These are phyloP conservation scores for Colletotrichum godetiae DNA, from an alignment of 2,329 filamentous ascomycete genomes.

Conservation along the genomic window DNA sequence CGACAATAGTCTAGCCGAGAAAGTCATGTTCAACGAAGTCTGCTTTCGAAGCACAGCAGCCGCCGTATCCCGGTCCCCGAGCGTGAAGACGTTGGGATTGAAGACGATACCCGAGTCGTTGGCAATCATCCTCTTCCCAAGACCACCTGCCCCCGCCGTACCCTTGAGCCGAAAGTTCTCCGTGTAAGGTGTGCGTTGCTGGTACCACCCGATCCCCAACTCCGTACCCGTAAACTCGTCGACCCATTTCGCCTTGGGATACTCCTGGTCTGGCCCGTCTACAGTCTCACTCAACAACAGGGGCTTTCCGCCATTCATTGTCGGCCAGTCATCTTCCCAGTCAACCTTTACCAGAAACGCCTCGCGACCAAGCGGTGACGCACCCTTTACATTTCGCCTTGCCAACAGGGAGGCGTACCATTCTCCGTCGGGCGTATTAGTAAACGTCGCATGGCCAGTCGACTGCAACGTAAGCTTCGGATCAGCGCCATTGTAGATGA, in stretches of 20 bases:
- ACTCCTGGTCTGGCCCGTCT: conserved; percentile 15
- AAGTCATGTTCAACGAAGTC: conserved; percentile 45
- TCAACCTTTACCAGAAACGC: conserved; percentile 39
- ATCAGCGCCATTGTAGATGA: conserved; percentile 39
- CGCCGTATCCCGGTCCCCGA: conserved; percentile 44
- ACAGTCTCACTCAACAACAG: conserved; percentile 26
- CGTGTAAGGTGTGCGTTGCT: conserved; percentile 28
- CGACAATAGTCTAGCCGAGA: conserved; percentile 38
- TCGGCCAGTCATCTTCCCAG: conserved; percentile 41
- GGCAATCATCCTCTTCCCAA: neutral
- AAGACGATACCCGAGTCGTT: conserved; percentile 43
- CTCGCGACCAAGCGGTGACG: conserved; percentile 38
- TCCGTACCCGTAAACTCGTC: conserved; percentile 15
- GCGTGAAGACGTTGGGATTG: conserved; percentile 42
- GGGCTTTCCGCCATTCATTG: conserved; percentile 37
- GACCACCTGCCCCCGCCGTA: neutral
- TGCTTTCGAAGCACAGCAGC: conserved; percentile 44
- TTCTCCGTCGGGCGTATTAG: conserved; percentile 37
- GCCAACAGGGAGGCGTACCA: conserved; percentile 40
- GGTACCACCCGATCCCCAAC: conserved; percentile 22
- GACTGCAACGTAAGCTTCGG: conserved; percentile 36
- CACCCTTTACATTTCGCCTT: conserved; percentile 34
- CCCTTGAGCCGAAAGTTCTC: conserved; percentile 15
- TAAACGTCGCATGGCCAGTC: conserved; percentile 39
- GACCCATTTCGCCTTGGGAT: conserved; percentile 8